Percentiles rank a stretch among this genome's conserved stretches.
Evolutionary conservation across 2,329 filamentous ascomycete species (phyloP).

Genomic region (Fusarium luffae): DNA sequence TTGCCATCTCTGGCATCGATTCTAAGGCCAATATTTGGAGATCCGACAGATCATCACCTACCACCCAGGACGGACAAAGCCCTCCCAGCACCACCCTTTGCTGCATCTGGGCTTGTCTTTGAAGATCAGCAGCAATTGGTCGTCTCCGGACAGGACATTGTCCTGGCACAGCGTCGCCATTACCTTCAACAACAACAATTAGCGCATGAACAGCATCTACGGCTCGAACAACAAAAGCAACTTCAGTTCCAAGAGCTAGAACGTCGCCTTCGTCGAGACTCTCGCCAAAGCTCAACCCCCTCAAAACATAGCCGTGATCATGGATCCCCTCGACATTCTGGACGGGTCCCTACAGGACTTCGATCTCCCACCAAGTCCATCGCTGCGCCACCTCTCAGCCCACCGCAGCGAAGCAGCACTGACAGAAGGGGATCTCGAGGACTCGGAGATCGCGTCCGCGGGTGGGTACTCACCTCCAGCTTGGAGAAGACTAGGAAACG

Average conservation of each 20-base stretch:
- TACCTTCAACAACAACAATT: slow-evolving; percentile 36
- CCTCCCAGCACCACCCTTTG: slow-evolving; percentile 43
- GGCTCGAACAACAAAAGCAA: slow-evolving; percentile 38
- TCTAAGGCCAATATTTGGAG: slow-evolving; percentile 31
- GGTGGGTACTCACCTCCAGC: slow-evolving; percentile 71
- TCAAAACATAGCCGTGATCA: slow-evolving; percentile 38
- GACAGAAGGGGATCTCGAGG: slow-evolving; percentile 55
- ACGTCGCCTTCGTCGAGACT: slow-evolving; percentile 30
- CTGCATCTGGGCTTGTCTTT: slow-evolving; percentile 46
- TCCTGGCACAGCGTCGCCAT: slow-evolving; percentile 41
- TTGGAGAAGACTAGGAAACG: slow-evolving; percentile 70
- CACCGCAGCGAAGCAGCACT: slow-evolving; percentile 51
- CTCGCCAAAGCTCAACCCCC: slow-evolving; percentile 10
- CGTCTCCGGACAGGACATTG: slow-evolving; percentile 48
- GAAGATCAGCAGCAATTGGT: slow-evolving; percentile 51
- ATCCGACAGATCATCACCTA: slow-evolving; percentile 14
- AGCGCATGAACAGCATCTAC: slow-evolving; percentile 25
- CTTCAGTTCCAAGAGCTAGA: slow-evolving; percentile 36
- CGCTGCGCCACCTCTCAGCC: slow-evolving; percentile 49
- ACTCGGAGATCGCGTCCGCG: slow-evolving; percentile 59
- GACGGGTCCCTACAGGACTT: slow-evolving; percentile 67
- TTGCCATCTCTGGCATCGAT: slow-evolving; percentile 40
- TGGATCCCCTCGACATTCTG: slow-evolving; percentile 55
- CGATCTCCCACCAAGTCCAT: slow-evolving; percentile 60
- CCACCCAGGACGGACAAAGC: slow-evolving; percentile 40